Evolutionary conservation across 176 grass and related monocot species (phyloP).

Genomic region (Echinochloa phyllopogon): DNA sequence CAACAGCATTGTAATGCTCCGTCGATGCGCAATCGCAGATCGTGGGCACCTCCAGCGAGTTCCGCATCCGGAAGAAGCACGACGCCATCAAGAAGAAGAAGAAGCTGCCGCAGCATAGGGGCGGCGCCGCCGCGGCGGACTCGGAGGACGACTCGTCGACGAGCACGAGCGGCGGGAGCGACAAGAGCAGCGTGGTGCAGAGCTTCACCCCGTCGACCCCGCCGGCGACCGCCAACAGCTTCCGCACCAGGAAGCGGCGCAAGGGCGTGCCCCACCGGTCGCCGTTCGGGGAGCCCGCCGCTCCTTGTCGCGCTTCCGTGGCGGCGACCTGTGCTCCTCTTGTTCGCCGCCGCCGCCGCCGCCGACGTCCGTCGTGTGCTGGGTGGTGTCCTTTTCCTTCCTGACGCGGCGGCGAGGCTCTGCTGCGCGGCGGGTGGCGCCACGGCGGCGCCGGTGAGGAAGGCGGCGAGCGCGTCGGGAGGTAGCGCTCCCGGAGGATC

Average conservation of each 20-base stretch:
- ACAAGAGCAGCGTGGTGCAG: slow-evolving; percentile 73
- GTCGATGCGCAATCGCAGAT: slow-evolving; percentile 56
- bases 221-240: slow-evolving; percentile 59
- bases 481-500: no score
- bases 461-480: no score
- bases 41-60: slow-evolving; percentile 53
- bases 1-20: slow-evolving; percentile 7
- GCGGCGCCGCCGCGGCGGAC: slow-evolving; percentile 21
- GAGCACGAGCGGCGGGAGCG: slow-evolving; percentile 64
- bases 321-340: no score
- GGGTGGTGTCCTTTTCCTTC: no score
- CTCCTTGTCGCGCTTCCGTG: no score
- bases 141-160: slow-evolving; percentile 77
- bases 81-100: slow-evolving; percentile 46
- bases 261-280: slow-evolving; percentile 94
- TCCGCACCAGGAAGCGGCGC: slow-evolving; percentile 70
- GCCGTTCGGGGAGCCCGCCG: no score
- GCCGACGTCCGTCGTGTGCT: no score
- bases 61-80: slow-evolving; percentile 54
- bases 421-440: no score
- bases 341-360: no score
- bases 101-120: slow-evolving; percentile 28
- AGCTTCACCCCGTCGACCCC: slow-evolving; percentile 77
- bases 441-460: no score
- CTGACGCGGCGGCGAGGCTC: no score